Conservation (phyloP, 306 rosid species). For the Citrullus amarus region DNA sequence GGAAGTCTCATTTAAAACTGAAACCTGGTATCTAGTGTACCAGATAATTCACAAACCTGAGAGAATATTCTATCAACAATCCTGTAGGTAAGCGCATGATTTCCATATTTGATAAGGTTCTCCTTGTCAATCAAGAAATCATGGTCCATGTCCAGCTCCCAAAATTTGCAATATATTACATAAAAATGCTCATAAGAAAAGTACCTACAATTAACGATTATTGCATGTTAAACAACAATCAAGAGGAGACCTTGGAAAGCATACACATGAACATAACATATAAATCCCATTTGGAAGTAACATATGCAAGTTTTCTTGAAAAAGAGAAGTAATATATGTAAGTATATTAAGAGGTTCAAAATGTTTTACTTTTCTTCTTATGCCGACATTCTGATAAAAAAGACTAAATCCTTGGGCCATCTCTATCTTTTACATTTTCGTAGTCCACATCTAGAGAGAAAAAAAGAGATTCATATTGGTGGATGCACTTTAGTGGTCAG, state of each 20-base stretch:
- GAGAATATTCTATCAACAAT: conserved; percentile 98
- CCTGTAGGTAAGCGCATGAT: conserved; percentile 95
- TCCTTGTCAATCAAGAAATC: conserved; percentile 97
- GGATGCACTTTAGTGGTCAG: neutral
- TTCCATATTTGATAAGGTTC: conserved; percentile 96
- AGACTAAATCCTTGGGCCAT: neutral
- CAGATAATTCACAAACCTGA: conserved; percentile 55
- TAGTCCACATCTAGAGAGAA: neutral
- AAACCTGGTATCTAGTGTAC: conserved; percentile 12
- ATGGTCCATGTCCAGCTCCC: conserved; percentile 99
- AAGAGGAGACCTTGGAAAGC: neutral
- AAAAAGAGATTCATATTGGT: neutral
- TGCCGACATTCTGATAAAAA: neutral
- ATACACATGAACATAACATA: neutral
- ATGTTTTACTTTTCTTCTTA: neutral
- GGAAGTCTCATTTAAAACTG: neutral
- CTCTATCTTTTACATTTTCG: neutral
- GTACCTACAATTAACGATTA: conserved; percentile 36
- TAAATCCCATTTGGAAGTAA: neutral
- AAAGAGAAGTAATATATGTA: too few relatives aligned
- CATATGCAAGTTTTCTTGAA: neutral
- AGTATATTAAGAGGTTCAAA: neutral
- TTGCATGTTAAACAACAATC: neutral
- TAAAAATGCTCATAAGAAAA: conserved; percentile 97
- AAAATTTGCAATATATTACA: conserved; percentile 97